Evolutionary conservation across 345 rosid species (phyloP), one percentile per base, ranked within the genome.

Genomic region (Syzygium oleosum): DNA sequence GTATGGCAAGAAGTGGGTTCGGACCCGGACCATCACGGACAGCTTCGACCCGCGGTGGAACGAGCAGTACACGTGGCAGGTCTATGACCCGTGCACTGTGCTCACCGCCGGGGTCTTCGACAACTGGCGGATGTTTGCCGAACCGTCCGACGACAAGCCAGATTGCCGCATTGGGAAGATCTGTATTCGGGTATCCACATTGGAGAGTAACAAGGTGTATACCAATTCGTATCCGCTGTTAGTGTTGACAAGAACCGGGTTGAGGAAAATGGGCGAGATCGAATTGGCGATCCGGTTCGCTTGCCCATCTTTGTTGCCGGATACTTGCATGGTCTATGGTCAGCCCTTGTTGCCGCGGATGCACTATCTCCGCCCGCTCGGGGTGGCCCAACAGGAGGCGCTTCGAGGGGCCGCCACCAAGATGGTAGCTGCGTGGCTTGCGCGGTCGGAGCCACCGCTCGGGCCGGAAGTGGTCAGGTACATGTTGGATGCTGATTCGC

Each of bases 31-130:
- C 11, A 91, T 98, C 55, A 93, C 93, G 0, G 99, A 98, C 91
- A 94, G 96, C 94, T 94, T 98, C 54, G 98, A 96, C 90, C 99
- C 99, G 54, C 95, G 99, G 34, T 98, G 99, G 99, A 96, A 98
- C 86, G 99, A 96, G 91, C 99, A 96, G 94, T 96, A 98, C 90
- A 96, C 99, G 43, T 98, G 99, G 99, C 99, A 98, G 92, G 99
- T 98, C 23, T 98, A 98, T 54, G 99, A 98, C 85, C 99, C 99
- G 1, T 94, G 95, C 91, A 96, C 99, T 0, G 99, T 98, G 13
- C 91, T 98, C 84, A 98, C 99, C 0, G 84, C 96, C 3, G 98
- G 95, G 0, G 99, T 98, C 1, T 98, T 98, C 2, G 99, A 98
- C 90, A 98, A 96, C 80, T 94, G 99, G 99, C 95, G 97, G 5